Percentiles rank a stretch among this genome's conserved stretches.
phyloP scores from a whole-genome alignment of 148 eudicot genomes.

The Chenopodium quinoa region DNA sequence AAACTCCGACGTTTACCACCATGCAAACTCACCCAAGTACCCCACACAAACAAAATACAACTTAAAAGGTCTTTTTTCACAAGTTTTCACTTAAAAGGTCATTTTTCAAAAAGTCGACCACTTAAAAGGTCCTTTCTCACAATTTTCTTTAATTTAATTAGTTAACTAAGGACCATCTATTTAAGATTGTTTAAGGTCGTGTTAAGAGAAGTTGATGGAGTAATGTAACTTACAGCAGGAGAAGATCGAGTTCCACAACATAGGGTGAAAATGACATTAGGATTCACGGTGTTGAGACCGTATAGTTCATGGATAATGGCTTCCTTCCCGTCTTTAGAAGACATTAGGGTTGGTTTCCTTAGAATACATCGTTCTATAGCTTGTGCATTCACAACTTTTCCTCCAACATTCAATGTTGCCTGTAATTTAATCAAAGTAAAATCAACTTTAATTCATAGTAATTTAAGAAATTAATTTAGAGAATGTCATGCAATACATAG shows the following conservation, averaged over 20 bases:
- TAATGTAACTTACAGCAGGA: slow-evolving; percentile 64
- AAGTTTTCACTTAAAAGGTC: no score
- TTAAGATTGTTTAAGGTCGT: background rate
- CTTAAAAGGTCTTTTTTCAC: no score
- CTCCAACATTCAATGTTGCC: slow-evolving; percentile 88
- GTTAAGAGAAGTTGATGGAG: background rate
- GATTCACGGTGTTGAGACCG: slow-evolving; percentile 59
- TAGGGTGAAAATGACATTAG: slow-evolving; percentile 71
- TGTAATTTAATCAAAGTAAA: slow-evolving; percentile 16
- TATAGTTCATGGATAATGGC: slow-evolving; percentile 54
- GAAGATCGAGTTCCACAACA: slow-evolving; percentile 95
- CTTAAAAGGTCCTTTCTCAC: no score
- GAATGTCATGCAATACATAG: background rate
- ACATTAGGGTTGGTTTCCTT: slow-evolving; percentile 47
- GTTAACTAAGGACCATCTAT: no score
- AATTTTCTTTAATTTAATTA: no score
- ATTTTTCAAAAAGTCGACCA: no score
- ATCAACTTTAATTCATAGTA: background rate
- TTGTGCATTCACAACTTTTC: slow-evolving; percentile 76
- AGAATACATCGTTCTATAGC: slow-evolving; percentile 74
- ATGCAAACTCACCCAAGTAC: no score
- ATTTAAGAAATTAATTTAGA: background rate
- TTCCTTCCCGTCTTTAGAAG: slow-evolving; percentile 45
- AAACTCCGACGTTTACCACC: no score
- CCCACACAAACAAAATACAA: no score